Evolutionary conservation across 768 basidiomycete species (phyloP).

Genomic region (Daedaleopsis nitida): DNA sequence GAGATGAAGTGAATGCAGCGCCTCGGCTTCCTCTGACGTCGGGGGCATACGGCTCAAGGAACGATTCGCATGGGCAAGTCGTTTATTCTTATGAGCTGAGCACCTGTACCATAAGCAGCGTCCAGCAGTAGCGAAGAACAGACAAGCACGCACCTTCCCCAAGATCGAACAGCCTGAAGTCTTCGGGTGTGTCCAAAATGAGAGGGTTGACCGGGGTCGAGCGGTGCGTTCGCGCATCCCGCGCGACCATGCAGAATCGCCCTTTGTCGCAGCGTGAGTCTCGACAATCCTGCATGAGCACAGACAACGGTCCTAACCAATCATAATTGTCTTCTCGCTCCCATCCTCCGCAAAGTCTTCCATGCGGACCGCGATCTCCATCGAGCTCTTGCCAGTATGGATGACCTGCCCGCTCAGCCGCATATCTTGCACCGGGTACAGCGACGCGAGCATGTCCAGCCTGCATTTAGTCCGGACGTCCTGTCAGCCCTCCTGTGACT

Average conservation of each 20-base stretch:
- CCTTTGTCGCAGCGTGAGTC: constrained; percentile 52
- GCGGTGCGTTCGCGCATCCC: constrained; percentile 66
- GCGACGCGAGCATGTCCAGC: constrained; percentile 64
- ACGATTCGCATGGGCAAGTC: constrained; percentile 52
- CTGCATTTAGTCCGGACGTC: too few species aligned
- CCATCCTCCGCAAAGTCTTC: constrained; percentile 57
- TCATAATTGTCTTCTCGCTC: constrained; percentile 60
- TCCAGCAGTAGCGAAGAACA: too few species aligned
- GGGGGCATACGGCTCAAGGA: constrained; percentile 80
- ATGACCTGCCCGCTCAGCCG: constrained; percentile 81
- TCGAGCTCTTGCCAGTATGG: constrained; percentile 72
- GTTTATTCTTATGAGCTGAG: constrained; percentile 61
- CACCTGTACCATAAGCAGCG: not conserved
- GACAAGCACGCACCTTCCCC: constrained; percentile 66
- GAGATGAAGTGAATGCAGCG: constrained; percentile 71
- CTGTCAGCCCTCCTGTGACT: too few species aligned
- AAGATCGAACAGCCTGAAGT: constrained; percentile 59
- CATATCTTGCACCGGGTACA: constrained; percentile 65
- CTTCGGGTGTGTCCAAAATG: constrained; percentile 59
- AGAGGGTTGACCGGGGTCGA: constrained; percentile 68
- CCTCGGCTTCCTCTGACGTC: constrained; percentile 64
- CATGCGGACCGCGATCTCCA: constrained; percentile 89
- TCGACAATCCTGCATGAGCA: too few species aligned
- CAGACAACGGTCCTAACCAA: constrained; percentile 51
- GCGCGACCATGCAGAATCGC: constrained; percentile 91